Percentiles rank a stretch among this genome's conserved stretches.
phyloP scores from a whole-genome alignment of 306 rosid species.

The Ceratonia siliqua region DNA sequence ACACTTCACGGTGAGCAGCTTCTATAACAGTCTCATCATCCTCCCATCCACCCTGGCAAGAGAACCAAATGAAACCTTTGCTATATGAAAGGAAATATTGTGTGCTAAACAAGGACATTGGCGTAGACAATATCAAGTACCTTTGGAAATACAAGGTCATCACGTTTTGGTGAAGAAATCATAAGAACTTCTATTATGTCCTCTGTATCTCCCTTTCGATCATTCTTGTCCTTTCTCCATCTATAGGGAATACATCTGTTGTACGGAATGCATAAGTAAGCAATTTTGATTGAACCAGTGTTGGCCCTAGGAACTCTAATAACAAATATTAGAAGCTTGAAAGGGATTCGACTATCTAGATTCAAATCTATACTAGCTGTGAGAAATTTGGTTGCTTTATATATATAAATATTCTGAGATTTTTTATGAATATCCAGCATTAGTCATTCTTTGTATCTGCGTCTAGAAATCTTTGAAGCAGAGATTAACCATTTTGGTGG shows the following conservation, averaged over 20 bases:
- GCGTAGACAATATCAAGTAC: slow-evolving; percentile 40
- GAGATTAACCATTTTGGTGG: neutral
- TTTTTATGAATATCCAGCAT: neutral
- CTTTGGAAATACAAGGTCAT: slow-evolving; percentile 83
- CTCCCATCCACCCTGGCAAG: slow-evolving; percentile 90
- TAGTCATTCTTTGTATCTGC: neutral
- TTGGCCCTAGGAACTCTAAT: slow-evolving; percentile 3
- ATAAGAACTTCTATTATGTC: slow-evolving; percentile 73
- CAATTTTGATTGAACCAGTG: neutral
- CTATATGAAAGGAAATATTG: neutral
- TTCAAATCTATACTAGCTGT: neutral
- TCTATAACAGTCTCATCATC: slow-evolving; percentile 73
- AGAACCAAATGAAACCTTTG: slow-evolving; percentile 4
- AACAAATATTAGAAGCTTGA: neutral
- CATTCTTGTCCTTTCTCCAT: slow-evolving; percentile 46
- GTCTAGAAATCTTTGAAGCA: slow-evolving; percentile 2
- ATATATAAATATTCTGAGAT: neutral
- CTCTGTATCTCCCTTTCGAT: slow-evolving; percentile 35
- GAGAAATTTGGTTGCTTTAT: neutral
- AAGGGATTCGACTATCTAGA: slow-evolving; percentile 17
- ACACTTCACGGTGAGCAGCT: slow-evolving; percentile 88
- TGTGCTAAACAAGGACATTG: slow-evolving; percentile 15
- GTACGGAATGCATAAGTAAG: slow-evolving; percentile 9
- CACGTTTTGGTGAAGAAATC: slow-evolving; percentile 85
- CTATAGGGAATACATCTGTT: slow-evolving; percentile 86